Conservation (phyloP, 495 filamentous ascomycete genomes). For the Astrothelium macrocarpum region DNA sequence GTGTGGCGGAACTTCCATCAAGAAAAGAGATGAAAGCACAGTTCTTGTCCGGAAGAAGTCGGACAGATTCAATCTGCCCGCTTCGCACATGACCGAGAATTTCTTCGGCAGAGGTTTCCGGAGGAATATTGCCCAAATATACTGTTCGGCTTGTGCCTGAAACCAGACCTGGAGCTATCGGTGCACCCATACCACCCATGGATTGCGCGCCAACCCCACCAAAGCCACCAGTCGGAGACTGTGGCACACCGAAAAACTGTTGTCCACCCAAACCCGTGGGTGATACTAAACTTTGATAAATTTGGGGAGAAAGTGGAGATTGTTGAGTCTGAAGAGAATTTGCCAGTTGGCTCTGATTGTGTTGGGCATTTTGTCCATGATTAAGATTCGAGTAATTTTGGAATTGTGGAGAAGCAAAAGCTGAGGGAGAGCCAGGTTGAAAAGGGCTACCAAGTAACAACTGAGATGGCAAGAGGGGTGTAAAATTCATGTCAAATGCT, state of each 20-base stretch:
- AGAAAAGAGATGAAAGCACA: constrained; percentile 99
- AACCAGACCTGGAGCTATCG: constrained; percentile 67
- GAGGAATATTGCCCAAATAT: constrained; percentile 94
- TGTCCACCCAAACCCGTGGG: constrained; percentile 63
- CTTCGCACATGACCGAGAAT: constrained; percentile 94
- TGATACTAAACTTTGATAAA: constrained; percentile 70
- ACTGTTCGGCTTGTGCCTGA: constrained; percentile 92
- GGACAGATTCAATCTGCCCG: constrained; percentile 96
- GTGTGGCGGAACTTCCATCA: constrained; percentile 90
- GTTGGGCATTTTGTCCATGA: constrained; percentile 50
- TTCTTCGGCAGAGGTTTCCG: constrained; percentile 96
- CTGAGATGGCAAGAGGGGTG: constrained; percentile 86
- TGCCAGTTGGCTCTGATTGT: constrained; percentile 45
- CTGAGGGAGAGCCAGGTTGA: constrained; percentile 83
- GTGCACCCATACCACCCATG: constrained; percentile 54
- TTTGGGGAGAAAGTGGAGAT: constrained; percentile 54
- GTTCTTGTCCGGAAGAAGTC: constrained; percentile 95
- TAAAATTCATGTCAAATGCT: constrained; percentile 96
- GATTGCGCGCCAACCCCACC: constrained; percentile 47
- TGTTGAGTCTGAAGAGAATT: constrained; percentile 57
- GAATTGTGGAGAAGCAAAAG: constrained; percentile 86
- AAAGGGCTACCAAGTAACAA: constrained; percentile 93
- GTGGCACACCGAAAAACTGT: constrained; percentile 64
- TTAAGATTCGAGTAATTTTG: constrained; percentile 70
- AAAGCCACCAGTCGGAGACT: constrained; percentile 76